A percentile compares a stretch with the other conserved stretches of the same genome.
Conservation (phyloP, 106 monocot species). For the Hemerocallis citrina region DNA sequence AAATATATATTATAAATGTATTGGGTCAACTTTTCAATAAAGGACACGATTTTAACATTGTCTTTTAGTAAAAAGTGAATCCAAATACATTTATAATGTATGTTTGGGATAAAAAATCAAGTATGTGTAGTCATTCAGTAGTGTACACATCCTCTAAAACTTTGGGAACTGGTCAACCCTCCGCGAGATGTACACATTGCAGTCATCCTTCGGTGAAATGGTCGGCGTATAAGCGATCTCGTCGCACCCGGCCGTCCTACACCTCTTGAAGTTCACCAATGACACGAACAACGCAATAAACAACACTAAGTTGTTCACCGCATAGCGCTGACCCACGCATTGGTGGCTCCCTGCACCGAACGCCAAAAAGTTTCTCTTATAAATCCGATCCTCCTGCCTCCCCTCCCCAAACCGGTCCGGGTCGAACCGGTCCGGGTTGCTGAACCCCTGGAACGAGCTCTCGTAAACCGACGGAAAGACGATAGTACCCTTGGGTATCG, state of each 20-base stretch:
- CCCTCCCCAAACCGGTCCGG: constrained; percentile 75
- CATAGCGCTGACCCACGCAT: constrained; percentile 91
- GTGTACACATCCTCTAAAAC: too few species aligned
- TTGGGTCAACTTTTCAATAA: too few species aligned
- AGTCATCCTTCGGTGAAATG: constrained; percentile 81
- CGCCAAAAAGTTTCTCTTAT: constrained; percentile 65
- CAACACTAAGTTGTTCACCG: constrained; percentile 71
- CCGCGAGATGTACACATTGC: constrained; percentile 45
- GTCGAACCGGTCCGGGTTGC: constrained; percentile 74
- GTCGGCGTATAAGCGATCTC: constrained; percentile 80
- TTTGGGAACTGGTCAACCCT: constrained; percentile 29
- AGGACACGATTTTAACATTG: too few species aligned
- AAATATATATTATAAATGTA: too few species aligned
- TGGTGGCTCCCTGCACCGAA: constrained; percentile 95
- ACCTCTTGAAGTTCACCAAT: constrained; percentile 55
- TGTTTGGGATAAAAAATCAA: too few species aligned
- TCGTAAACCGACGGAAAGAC: constrained; percentile 86
- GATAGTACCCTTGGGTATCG: constrained; percentile 79
- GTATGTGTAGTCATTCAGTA: too few species aligned
- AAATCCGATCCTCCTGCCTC: constrained; percentile 59
- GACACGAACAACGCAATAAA: constrained; percentile 82
- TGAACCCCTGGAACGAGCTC: constrained; percentile 86
- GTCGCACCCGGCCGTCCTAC: constrained; percentile 54
- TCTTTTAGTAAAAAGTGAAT: too few species aligned
- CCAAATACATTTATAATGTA: too few species aligned